These are phyloP conservation scores for Pisolithus orientalis DNA, from an alignment of 768 basidiomycete genomes.

Conservation along the genomic window DNA sequence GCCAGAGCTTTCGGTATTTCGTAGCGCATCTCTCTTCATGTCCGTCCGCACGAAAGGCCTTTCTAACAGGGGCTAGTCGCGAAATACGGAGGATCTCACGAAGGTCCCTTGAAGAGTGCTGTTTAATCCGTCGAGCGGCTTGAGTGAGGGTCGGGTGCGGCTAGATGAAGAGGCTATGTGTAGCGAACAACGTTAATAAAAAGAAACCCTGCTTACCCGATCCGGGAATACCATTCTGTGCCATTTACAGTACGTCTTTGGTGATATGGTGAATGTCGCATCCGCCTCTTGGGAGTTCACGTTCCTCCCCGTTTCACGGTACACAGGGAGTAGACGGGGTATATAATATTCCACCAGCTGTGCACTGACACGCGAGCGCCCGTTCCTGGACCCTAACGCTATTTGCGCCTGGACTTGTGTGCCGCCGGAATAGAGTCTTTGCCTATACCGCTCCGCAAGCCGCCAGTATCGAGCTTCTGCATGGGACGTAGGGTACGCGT, in stretches of 20 bases:
- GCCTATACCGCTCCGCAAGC: slow-evolving; percentile 19
- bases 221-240: slow-evolving; percentile 39
- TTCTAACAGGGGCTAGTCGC: slow-evolving; percentile 32
- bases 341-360: slow-evolving; percentile 28
- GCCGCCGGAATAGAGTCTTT: slow-evolving; percentile 21
- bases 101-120: slow-evolving; percentile 33
- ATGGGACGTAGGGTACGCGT: slow-evolving; percentile 15
- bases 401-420: not conserved
- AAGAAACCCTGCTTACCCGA: slow-evolving; percentile 27
- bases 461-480: slow-evolving; percentile 29
- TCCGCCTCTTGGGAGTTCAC: slow-evolving; percentile 8
- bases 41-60: slow-evolving; percentile 21
- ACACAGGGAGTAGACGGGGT: slow-evolving; percentile 34
- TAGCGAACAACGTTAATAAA: not conserved
- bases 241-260: slow-evolving; percentile 39
- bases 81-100: slow-evolving; percentile 38
- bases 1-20: slow-evolving; percentile 34
- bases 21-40: slow-evolving; percentile 11
- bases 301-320: slow-evolving; percentile 21
- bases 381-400: not conserved
- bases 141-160: slow-evolving; percentile 30
- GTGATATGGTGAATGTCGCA: slow-evolving; percentile 22
- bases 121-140: slow-evolving; percentile 28
- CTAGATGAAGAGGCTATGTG: slow-evolving; percentile 13
- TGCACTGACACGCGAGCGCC: no score